Evolutionary conservation across 345 rosid species (phyloP).

Genomic region (Hibiscus tridactylites): DNA sequence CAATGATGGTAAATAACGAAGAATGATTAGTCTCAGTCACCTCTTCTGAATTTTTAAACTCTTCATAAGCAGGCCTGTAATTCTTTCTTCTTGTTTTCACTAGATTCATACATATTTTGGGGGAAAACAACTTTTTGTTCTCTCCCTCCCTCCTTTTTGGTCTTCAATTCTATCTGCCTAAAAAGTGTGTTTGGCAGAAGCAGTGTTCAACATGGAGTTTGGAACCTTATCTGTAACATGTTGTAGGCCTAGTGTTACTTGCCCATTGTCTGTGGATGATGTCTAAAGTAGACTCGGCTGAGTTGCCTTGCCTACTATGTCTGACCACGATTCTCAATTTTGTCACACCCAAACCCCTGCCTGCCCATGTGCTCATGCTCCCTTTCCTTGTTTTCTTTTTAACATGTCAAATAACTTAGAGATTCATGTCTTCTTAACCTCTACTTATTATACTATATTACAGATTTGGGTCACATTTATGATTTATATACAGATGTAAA

Average conservation of each 20-base stretch:
- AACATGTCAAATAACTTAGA: background rate
- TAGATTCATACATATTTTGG: too few species aligned
- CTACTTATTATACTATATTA: too few species aligned
- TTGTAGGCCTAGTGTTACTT: background rate
- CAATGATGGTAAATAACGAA: conserved; percentile 1
- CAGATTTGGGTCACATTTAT: too few species aligned
- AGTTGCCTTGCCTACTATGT: conserved; percentile 3
- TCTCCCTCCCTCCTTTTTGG: too few species aligned
- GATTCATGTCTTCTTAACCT: background rate
- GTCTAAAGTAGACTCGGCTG: background rate
- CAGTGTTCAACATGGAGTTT: background rate
- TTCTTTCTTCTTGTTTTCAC: too few species aligned
- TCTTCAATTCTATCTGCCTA: too few species aligned
- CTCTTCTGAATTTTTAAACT: too few species aligned
- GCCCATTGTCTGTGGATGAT: background rate
- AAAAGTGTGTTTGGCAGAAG: too few species aligned
- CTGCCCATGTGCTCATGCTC: background rate
- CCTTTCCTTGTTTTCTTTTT: background rate
- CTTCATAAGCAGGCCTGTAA: too few species aligned
- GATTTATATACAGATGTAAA: too few species aligned
- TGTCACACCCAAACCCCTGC: background rate
- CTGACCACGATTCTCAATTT: background rate
- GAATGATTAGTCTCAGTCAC: background rate
- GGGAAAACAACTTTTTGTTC: too few species aligned
- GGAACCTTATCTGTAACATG: conserved; percentile 2